These are phyloP conservation scores for Closterium sp. DNA, from an alignment of 139 green algal species.

Conservation along the genomic window DNA sequence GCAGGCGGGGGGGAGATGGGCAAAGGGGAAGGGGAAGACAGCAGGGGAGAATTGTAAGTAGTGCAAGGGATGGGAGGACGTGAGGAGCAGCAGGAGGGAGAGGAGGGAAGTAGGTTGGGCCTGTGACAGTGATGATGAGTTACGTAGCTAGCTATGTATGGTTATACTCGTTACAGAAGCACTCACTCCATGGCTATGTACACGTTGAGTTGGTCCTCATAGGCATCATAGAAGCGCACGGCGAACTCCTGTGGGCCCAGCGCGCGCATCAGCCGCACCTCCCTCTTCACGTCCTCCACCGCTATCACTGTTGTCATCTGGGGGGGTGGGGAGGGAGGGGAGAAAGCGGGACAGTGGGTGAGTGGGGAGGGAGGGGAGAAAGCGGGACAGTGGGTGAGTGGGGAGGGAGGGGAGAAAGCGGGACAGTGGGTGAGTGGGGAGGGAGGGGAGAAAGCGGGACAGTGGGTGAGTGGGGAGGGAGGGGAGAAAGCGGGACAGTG, in stretches of 20 bases:
- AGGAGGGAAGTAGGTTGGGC: neutral
- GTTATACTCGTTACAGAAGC: neutral
- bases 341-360: neutral
- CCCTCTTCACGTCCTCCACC: constrained; percentile 86
- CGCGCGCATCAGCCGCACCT: constrained; percentile 92
- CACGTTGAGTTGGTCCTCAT: constrained; percentile 70
- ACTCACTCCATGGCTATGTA: constrained; percentile 70
- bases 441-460: no score
- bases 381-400: constrained; percentile 82
- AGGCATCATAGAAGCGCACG: constrained; percentile 66
- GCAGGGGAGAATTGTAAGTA: neutral
- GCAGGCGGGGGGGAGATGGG: neutral
- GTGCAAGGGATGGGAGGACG: neutral
- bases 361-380: no score
- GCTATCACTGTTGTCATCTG: constrained; percentile 33
- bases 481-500: no score
- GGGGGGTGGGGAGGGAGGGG: neutral
- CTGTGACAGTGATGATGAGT: no score
- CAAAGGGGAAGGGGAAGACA: neutral
- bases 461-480: no score
- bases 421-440: no score
- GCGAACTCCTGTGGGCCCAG: constrained; percentile 76
- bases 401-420: no score
- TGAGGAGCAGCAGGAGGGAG: neutral
- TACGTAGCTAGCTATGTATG: no score